A percentile compares a stretch with the other conserved stretches of the same genome.
phyloP scores from a whole-genome alignment of 2,329 filamentous ascomycete genomes.

The Torrubiella hemipterigena region DNA sequence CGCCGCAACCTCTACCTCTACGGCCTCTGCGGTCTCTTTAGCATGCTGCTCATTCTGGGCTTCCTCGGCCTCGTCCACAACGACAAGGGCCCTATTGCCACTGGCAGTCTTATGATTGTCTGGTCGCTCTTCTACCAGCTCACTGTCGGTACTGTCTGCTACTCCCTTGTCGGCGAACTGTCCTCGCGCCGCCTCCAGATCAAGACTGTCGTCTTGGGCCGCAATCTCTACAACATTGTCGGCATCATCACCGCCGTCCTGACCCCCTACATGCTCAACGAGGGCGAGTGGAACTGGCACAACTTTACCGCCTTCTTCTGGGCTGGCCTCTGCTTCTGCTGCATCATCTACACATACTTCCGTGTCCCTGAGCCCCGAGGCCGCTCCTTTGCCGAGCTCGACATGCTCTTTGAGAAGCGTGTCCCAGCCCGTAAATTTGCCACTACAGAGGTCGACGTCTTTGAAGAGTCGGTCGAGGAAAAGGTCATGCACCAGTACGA shows the following conservation, averaged over 20 bases:
- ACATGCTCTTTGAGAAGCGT: constrained; percentile 67
- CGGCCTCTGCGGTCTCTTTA: constrained; percentile 60
- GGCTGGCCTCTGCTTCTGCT: constrained; percentile 69
- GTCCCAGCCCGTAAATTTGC: constrained; percentile 65
- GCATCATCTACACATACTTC: constrained; percentile 59
- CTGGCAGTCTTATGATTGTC: constrained; percentile 72
- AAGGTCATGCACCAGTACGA: constrained; percentile 37
- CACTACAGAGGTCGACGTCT: constrained; percentile 42
- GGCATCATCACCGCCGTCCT: constrained; percentile 71
- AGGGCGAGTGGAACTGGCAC: constrained; percentile 73
- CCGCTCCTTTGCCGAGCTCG: constrained; percentile 75
- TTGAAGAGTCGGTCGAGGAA: constrained; percentile 36
- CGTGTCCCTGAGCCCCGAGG: constrained; percentile 60
- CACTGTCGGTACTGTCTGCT: constrained; percentile 80
- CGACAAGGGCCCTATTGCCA: constrained; percentile 56
- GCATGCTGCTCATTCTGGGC: constrained; percentile 72
- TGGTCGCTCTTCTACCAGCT: constrained; percentile 80
- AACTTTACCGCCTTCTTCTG: constrained; percentile 86
- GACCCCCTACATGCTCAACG: constrained; percentile 90
- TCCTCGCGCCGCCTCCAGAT: constrained; percentile 75
- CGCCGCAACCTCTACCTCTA: constrained; percentile 66
- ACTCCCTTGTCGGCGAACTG: constrained; percentile 76
- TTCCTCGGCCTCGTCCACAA: constrained; percentile 62
- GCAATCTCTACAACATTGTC: constrained; percentile 71
- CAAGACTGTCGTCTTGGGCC: constrained; percentile 81